Conservation (phyloP, 108 stramenopile species). For the Stephanodiscus triporus region DNA sequence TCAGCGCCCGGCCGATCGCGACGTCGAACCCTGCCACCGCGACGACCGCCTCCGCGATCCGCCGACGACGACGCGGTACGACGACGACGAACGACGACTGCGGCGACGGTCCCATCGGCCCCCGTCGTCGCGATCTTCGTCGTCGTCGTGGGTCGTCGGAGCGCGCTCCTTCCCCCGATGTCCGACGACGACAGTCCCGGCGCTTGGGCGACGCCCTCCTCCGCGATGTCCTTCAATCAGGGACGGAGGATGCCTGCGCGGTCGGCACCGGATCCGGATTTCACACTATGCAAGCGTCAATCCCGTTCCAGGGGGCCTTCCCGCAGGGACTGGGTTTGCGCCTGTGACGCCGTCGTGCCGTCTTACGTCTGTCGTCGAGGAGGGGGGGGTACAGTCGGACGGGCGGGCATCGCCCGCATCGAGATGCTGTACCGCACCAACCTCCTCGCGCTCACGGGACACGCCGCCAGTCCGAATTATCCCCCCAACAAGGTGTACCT, state of each 20-base stretch:
- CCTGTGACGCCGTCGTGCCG: no score
- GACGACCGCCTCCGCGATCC: no score
- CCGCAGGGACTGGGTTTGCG: conserved; percentile 60
- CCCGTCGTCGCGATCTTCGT: no score
- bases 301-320: conserved; percentile 94
- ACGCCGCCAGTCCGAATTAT: conserved; percentile 82
- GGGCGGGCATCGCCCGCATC: conserved; percentile 92
- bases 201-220: conserved; percentile 60
- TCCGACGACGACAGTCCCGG: not conserved
- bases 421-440: conserved; percentile 99
- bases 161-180: not conserved
- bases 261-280: conserved; percentile 94
- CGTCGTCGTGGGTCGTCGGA: no score
- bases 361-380: conserved; percentile 47
- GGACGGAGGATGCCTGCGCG: conserved; percentile 88
- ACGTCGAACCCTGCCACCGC: no score
- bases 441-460: conserved; percentile 95
- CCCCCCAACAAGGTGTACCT: conserved; percentile 98
- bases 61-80: no score
- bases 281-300: conserved; percentile 94
- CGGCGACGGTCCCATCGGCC: no score
- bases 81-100: no score
- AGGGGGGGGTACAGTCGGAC: conserved; percentile 8
- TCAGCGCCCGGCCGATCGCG: no score
- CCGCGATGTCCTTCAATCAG: conserved; percentile 85